Evolutionary conservation across 2,329 filamentous ascomycete species (phyloP).

Genomic region (Fusarium sublunatum): DNA sequence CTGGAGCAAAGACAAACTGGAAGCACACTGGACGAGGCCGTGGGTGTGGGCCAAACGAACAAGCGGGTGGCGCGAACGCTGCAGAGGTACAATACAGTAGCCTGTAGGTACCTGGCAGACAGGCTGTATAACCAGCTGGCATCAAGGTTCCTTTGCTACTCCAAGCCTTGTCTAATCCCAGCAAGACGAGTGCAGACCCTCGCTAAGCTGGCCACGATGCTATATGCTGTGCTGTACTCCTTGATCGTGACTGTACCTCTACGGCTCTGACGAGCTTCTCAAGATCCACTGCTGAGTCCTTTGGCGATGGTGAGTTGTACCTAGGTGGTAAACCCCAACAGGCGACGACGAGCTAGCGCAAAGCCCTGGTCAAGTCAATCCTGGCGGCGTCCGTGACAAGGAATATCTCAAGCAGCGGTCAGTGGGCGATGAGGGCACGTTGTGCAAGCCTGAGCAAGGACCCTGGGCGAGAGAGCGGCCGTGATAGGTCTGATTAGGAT

Average conservation of each 20-base stretch:
- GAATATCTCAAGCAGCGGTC: constrained; percentile 46
- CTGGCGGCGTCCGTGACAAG: constrained; percentile 41
- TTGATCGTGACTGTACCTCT: constrained; percentile 34
- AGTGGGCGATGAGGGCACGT: constrained; percentile 40
- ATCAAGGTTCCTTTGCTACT: constrained; percentile 30
- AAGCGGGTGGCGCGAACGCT: constrained; percentile 48
- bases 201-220: constrained; percentile 6
- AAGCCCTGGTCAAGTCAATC: constrained; percentile 44
- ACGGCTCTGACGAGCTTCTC: constrained; percentile 20
- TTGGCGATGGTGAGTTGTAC: constrained; percentile 16
- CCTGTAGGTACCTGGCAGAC: constrained; percentile 32
- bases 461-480: constrained; percentile 10
- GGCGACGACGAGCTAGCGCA: constrained; percentile 37
- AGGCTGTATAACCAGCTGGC: constrained; percentile 13
- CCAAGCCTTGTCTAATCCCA: constrained; percentile 10
- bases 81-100: constrained; percentile 14
- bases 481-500: constrained; percentile 32
- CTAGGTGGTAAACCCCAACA: constrained; percentile 24
- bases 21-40: constrained; percentile 34
- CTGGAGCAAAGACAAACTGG: constrained; percentile 16
- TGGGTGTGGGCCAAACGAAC: constrained; percentile 42
- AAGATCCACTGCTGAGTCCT: constrained; percentile 27
- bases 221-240: constrained; percentile 23
- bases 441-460: constrained; percentile 33
- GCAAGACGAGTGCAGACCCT: constrained; percentile 3